Evolutionary conservation across 2,329 filamentous ascomycete genomes (phyloP).

Genomic region (Hortaea sp.): DNA sequence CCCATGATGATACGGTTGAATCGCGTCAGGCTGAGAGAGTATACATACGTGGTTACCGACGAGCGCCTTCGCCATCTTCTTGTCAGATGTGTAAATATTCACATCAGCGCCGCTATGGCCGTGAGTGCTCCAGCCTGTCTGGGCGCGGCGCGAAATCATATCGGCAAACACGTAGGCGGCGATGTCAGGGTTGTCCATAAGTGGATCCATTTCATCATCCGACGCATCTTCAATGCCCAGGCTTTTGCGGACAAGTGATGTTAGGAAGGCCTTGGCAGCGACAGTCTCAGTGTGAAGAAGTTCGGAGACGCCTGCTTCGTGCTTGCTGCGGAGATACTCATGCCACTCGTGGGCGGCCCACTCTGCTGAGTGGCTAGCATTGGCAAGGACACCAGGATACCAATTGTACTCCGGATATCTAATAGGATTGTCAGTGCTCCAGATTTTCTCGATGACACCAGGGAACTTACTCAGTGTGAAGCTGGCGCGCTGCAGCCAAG

Average conservation of each 20-base stretch:
- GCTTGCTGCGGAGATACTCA: conserved; percentile 24
- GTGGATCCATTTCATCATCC: conserved; percentile 56
- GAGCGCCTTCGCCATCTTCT: conserved; percentile 51
- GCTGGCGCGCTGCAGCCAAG: conserved; percentile 67
- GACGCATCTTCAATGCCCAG: conserved; percentile 69
- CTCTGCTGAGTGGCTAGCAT: conserved; percentile 66
- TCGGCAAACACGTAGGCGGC: conserved; percentile 61
- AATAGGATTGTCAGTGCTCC: background rate
- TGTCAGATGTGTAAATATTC: conserved; percentile 82
- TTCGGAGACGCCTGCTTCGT: conserved; percentile 38
- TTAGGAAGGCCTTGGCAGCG: conserved; percentile 53
- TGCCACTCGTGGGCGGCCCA: conserved; percentile 55
- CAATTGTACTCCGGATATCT: conserved; percentile 63
- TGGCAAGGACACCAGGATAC: conserved; percentile 74
- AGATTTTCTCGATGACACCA: too few relatives aligned
- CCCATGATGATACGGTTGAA: too few relatives aligned
- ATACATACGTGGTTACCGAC: conserved; percentile 57
- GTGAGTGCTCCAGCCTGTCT: conserved; percentile 89
- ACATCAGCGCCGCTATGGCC: conserved; percentile 85
- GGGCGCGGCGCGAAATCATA: conserved; percentile 78
- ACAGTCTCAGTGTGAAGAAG: conserved; percentile 22
- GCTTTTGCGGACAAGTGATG: conserved; percentile 55
- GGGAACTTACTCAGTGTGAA: conserved; percentile 30
- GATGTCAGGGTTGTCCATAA: conserved; percentile 47
- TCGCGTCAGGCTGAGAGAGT: too few relatives aligned